phyloP scores from a whole-genome alignment of 2,329 filamentous ascomycete species.

The Penicillium occitanis region DNA sequence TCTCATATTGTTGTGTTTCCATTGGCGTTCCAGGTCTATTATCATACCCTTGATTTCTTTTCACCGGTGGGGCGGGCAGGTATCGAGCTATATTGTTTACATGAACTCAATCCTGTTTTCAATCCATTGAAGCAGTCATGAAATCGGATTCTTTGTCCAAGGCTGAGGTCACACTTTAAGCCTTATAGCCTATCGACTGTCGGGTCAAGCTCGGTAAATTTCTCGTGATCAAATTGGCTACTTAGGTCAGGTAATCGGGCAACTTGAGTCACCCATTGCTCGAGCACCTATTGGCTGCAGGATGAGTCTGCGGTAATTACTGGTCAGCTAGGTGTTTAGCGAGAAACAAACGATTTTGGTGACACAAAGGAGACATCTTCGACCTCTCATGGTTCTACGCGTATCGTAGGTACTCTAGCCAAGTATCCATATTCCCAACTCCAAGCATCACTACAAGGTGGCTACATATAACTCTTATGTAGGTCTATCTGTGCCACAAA shows the following conservation, averaged over 20 bases:
- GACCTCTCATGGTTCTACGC: no score
- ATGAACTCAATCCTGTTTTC: not conserved
- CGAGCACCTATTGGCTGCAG: no score
- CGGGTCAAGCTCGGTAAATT: not conserved
- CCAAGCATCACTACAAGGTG: not conserved
- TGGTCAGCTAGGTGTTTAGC: no score
- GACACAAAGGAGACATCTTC: no score
- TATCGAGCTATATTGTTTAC: not conserved
- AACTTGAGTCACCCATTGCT: not conserved
- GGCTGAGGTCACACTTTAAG: not conserved
- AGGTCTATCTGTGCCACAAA: not conserved
- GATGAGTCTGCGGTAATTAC: no score
- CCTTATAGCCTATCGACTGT: not conserved
- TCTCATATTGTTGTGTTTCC: not conserved
- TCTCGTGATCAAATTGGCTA: not conserved
- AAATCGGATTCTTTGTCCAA: not conserved
- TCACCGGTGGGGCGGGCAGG: not conserved
- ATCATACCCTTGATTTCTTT: conserved; percentile 9
- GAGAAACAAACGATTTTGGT: no score
- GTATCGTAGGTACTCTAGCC: no score
- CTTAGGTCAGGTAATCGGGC: not conserved
- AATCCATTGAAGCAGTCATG: not conserved
- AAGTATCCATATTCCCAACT: not conserved
- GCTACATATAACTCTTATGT: not conserved
- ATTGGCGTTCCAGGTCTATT: conserved; percentile 7